Evolutionary conservation across 2,329 filamentous ascomycete genomes (phyloP).

Genomic region (Neonectria punicea): DNA sequence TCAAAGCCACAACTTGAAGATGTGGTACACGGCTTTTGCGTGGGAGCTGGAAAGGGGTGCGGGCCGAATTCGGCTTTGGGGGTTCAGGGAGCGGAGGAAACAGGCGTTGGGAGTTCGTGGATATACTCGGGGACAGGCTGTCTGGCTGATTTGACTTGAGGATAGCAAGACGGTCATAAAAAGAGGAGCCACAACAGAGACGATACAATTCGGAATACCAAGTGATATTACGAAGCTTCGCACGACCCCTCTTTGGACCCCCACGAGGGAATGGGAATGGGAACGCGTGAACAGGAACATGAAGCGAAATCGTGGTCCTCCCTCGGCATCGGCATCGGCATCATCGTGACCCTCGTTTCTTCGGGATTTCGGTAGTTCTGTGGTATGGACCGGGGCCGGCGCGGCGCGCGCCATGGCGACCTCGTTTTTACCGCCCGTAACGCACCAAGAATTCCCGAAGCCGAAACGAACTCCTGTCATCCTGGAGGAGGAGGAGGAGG

Average conservation of each 20-base stretch:
- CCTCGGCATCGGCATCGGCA: conserved; percentile 3
- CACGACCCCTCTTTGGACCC: conserved; percentile 1
- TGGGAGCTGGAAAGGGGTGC: background rate
- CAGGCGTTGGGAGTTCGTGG: conserved; percentile 23
- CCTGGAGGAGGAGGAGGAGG: background rate
- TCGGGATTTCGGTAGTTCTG: conserved; percentile 3
- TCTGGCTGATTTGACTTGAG: conserved; percentile 2
- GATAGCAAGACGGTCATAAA: conserved; percentile 10
- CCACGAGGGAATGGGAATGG: conserved; percentile 9
- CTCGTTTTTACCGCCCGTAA: conserved; percentile 1
- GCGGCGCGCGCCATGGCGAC: background rate
- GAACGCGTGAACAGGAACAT: conserved; percentile 20
- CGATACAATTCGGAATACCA: conserved; percentile 21
- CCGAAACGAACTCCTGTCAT: background rate
- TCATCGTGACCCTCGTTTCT: background rate
- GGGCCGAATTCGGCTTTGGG: conserved; percentile 4
- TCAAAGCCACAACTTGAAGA: background rate
- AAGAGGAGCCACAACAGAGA: conserved; percentile 12
- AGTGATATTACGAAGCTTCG: conserved; percentile 10
- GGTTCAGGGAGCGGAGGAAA: conserved; percentile 2
- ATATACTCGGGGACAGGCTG: conserved; percentile 8
- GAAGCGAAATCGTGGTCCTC: background rate
- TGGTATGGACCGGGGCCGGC: background rate
- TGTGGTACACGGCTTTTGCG: background rate
- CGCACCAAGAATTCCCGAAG: background rate